Evolutionary conservation across 2,329 filamentous ascomycete genomes (phyloP), one percentile per base, ranked within the genome.

Genomic region (Colletotrichum tropicale): DNA sequence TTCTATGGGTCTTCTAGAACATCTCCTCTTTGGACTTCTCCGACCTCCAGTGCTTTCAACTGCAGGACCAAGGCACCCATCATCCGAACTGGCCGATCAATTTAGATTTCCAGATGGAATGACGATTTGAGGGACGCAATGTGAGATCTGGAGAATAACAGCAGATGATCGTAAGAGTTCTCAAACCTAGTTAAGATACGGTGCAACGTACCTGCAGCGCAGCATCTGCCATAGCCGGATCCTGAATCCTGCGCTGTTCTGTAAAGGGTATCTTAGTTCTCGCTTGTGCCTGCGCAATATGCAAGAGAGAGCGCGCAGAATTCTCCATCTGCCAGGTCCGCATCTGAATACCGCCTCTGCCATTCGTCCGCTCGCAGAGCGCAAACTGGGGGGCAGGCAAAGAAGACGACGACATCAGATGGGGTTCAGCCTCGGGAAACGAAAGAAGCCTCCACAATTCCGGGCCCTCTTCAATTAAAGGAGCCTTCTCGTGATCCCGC

Each of bases 401-500:
- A 67, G 55, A 43, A 62, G 56, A 73, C 69, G 56, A 73, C 32
- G 70, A 68, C 70, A 60, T 38, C 60, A n/a, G 55, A 65, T 52
- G 34, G 43, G 56, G 43, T 34, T 62, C 65, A 21, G 64, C 64
- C 32, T 65, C 58, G 70, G 43, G 64, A 75, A 73, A 75, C 70
- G 73, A 73, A 58, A 64, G 64, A 48, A 73, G 21, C 26, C 56
- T 36, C 73, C 73, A 73, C 70, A 75, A 36, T 64, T 68, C 7
- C 36, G 73, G 73, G 64, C 36, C 64, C 64, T 64, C 67, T 62
- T 68, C 73, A 73, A 71, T 73, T 60, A 60, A 65, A 73, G 60
- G 56, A 66, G 28, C 26, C 34, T 24, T 75, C 70, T 75, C 70
- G 73, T 75, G 70, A 75, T 75, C 64, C 73, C 70, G 70, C 64